phyloP scores from a whole-genome alignment of 768 basidiomycete genomes.

The Mycena amicta region DNA sequence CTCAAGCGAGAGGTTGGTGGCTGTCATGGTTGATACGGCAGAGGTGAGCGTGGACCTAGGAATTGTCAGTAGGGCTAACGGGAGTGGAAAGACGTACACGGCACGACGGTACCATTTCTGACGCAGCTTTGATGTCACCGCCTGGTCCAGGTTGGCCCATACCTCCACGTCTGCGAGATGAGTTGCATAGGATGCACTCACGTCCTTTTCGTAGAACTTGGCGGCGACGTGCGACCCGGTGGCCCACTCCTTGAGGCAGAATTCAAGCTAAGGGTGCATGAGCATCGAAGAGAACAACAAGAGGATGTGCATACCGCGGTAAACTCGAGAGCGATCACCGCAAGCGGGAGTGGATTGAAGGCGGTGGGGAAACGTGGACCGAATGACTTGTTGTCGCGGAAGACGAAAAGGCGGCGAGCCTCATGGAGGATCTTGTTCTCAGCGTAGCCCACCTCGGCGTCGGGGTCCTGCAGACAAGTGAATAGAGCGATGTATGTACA shows the following conservation, averaged over 20 bases:
- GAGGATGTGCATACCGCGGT: background rate
- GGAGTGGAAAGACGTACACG: slow-evolving; percentile 8
- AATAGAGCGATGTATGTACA: background rate
- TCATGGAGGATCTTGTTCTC: slow-evolving; percentile 2
- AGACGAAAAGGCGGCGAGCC: background rate
- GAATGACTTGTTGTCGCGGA: background rate
- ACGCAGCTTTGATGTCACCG: background rate
- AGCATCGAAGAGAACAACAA: background rate
- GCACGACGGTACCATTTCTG: slow-evolving; percentile 6
- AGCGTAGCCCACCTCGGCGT: background rate
- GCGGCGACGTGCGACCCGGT: background rate
- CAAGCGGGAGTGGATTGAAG: slow-evolving; percentile 3
- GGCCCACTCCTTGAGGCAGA: slow-evolving; percentile 1
- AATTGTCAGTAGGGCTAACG: background rate
- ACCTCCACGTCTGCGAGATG: slow-evolving; percentile 4
- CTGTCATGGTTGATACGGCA: background rate
- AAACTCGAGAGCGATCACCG: background rate
- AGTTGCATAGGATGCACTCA: background rate
- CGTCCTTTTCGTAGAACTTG: slow-evolving; percentile 3
- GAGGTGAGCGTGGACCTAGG: background rate
- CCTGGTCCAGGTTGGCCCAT: background rate
- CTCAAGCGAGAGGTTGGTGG: background rate
- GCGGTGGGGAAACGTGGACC: background rate
- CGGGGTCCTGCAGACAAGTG: background rate
- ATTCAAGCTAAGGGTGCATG: slow-evolving; percentile 3